Evolutionary conservation across 768 basidiomycete species (phyloP).

Genomic region (Boletus subparvulus): DNA sequence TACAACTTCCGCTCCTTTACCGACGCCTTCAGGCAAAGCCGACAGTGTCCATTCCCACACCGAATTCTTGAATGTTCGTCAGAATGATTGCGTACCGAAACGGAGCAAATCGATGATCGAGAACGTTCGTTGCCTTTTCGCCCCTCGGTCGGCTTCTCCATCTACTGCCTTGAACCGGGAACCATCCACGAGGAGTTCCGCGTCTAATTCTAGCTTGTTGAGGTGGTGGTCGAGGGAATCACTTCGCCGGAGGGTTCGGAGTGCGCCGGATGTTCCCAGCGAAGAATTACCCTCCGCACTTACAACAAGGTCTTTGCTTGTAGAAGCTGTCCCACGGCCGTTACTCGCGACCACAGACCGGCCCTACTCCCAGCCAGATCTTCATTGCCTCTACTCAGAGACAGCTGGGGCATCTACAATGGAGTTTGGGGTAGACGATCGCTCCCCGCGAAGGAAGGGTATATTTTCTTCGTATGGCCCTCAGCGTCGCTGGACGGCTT

Average conservation of each 20-base stretch:
- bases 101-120: slow-evolving; percentile 56
- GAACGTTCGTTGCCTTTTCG: slow-evolving; percentile 62
- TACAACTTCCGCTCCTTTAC: slow-evolving; percentile 13
- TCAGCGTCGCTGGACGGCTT: slow-evolving; percentile 24
- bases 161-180: slow-evolving; percentile 30
- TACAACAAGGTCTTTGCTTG: slow-evolving; percentile 28
- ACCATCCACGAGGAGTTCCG: slow-evolving; percentile 28
- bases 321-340: slow-evolving; percentile 9
- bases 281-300: slow-evolving; percentile 27
- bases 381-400: slow-evolving; percentile 24
- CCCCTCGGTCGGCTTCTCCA: slow-evolving; percentile 46
- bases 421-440: slow-evolving; percentile 26
- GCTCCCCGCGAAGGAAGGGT: slow-evolving; percentile 11
- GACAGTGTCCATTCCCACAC: slow-evolving; percentile 22
- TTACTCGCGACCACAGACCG: slow-evolving; percentile 15
- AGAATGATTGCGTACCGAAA: slow-evolving; percentile 35
- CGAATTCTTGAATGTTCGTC: slow-evolving; percentile 28
- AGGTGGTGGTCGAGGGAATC: slow-evolving; percentile 52
- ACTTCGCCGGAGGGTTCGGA: slow-evolving; percentile 51
- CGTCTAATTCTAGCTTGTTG: slow-evolving; percentile 34
- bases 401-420: slow-evolving; percentile 10
- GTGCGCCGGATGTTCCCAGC: slow-evolving; percentile 46
- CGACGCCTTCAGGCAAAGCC: slow-evolving; percentile 11
- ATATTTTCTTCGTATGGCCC: slow-evolving; percentile 17
- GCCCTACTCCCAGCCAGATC: slow-evolving; percentile 34